These are phyloP conservation scores for Lepiota venenata DNA, from an alignment of 768 basidiomycete genomes.

Conservation along the genomic window DNA sequence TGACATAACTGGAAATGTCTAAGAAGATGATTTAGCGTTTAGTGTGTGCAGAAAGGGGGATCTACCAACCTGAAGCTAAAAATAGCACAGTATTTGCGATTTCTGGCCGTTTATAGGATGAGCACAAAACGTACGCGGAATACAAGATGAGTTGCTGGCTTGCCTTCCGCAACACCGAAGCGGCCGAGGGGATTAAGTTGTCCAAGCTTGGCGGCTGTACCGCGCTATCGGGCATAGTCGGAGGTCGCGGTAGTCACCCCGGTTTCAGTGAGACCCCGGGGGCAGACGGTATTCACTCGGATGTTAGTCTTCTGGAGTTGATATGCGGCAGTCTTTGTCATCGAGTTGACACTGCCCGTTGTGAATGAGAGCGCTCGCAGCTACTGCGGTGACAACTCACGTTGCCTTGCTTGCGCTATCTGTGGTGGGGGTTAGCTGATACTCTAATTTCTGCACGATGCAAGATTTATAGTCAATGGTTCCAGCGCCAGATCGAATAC, in stretches of 20 bases:
- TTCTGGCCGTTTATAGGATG: constrained; percentile 42
- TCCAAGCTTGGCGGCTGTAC: constrained; percentile 74
- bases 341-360: constrained; percentile 72
- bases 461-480: constrained; percentile 67
- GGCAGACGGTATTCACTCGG: constrained; percentile 88
- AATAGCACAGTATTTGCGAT: constrained; percentile 85
- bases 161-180: constrained; percentile 80
- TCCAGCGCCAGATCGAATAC: constrained; percentile 80
- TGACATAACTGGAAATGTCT: constrained; percentile 92
- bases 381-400: constrained; percentile 39
- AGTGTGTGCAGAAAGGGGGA: neutral
- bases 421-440: constrained; percentile 20
- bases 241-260: constrained; percentile 85
- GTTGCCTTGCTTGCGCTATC: constrained; percentile 94
- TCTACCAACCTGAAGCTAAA: constrained; percentile 73
- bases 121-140: constrained; percentile 1
- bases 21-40: constrained; percentile 5
- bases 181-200: constrained; percentile 82
- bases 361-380: neutral
- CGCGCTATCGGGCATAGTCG: constrained; percentile 70
- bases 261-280: constrained; percentile 91
- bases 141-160: constrained; percentile 13
- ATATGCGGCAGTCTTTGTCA: constrained; percentile 79
- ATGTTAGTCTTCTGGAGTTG: constrained; percentile 81
- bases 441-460: neutral